Evolutionary conservation across 208 protist species (phyloP).

Genomic region (Lotmaria passim): DNA sequence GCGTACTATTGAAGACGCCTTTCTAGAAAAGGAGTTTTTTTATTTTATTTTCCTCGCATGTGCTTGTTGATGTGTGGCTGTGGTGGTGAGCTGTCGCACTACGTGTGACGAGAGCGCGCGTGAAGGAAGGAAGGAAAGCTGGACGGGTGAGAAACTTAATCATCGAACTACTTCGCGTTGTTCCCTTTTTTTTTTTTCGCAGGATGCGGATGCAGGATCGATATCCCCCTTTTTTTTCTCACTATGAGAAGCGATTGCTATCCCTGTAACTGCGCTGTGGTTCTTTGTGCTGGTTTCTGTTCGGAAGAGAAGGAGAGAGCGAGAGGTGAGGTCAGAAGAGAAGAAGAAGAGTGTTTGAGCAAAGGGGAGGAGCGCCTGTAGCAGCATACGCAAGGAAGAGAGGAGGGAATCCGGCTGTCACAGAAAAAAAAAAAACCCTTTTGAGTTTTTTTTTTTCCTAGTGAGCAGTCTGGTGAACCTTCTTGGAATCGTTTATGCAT

Average conservation of each 20-base stretch:
- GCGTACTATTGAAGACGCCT: too few relatives aligned
- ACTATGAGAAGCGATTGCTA: neutral
- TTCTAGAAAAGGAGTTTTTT: too few relatives aligned
- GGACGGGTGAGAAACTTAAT: constrained; percentile 12
- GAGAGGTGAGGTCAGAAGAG: constrained; percentile 17
- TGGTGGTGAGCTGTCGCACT: neutral
- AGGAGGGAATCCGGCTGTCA: neutral
- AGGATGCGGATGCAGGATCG: too few relatives aligned
- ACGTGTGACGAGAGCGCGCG: constrained; percentile 20
- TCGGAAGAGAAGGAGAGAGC: constrained; percentile 8
- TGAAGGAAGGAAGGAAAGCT: constrained; percentile 19
- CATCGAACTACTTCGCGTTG: constrained; percentile 1
- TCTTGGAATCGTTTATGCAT: too few relatives aligned
- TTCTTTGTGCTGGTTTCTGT: constrained; percentile 2
- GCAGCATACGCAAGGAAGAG: neutral
- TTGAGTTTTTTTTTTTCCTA: neutral
- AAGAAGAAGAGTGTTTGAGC: neutral
- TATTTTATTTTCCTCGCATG: neutral
- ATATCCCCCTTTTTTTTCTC: neutral
- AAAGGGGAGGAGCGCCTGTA: constrained; percentile 1
- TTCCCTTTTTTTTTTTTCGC: neutral
- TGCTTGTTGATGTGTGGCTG: neutral
- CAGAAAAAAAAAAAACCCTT: neutral
- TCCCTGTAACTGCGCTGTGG: neutral
- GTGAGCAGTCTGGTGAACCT: too few relatives aligned